Conservation (phyloP, 106 monocot species). For the Amphibolis antarctica region DNA sequence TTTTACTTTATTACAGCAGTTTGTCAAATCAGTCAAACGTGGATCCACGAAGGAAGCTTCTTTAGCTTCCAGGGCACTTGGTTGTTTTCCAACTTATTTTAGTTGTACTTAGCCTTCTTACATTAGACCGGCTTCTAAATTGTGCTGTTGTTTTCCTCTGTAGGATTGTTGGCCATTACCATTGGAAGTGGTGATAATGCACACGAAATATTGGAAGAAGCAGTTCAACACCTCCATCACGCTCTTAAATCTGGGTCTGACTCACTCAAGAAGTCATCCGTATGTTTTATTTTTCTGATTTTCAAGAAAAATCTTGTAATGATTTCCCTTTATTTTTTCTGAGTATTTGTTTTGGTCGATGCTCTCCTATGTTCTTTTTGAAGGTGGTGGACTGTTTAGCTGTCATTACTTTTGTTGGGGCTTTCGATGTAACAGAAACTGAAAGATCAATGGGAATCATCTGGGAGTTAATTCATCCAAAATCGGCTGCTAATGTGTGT, state of each 20-base stretch:
- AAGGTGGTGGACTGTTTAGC: constrained; percentile 79
- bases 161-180: constrained; percentile 75
- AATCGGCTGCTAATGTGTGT: constrained; percentile 67
- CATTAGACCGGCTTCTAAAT: not conserved
- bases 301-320: not conserved
- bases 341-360: not conserved
- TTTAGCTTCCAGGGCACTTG: constrained; percentile 78
- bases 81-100: constrained; percentile 18
- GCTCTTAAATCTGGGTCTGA: constrained; percentile 54
- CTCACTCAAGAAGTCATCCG: constrained; percentile 45
- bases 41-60: constrained; percentile 74
- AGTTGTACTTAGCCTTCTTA: not conserved
- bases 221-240: constrained; percentile 53
- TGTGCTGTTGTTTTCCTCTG: constrained; percentile 7
- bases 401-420: constrained; percentile 67
- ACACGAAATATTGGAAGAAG: constrained; percentile 79
- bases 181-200: constrained; percentile 47
- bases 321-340: not conserved
- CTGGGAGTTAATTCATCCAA: constrained; percentile 82
- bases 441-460: constrained; percentile 74
- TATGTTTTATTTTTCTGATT: constrained; percentile 13
- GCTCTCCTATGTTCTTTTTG: not conserved
- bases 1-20: constrained; percentile 62
- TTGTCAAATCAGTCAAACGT: constrained; percentile 52
- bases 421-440: constrained; percentile 54